Evolutionary conservation across 257 asterid species (phyloP).

Genomic region (Echium plantagineum): DNA sequence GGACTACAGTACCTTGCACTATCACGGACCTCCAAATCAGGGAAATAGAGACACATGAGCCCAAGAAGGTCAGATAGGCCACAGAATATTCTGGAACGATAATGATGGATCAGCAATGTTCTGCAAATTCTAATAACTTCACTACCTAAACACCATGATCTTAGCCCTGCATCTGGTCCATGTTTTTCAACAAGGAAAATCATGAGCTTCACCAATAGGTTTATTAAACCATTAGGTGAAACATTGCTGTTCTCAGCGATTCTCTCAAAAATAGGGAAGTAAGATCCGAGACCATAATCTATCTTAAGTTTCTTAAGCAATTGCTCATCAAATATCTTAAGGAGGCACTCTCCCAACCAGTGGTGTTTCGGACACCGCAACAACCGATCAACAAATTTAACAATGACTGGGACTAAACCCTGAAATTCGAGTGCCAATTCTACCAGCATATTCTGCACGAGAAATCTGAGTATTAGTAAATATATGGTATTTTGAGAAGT

Average conservation of each 20-base stretch:
- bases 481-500: background rate
- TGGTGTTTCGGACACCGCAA: slow-evolving; percentile 60
- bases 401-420: slow-evolving; percentile 72
- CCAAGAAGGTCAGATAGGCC: slow-evolving; percentile 68
- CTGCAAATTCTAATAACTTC: slow-evolving; percentile 80
- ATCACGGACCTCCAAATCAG: slow-evolving; percentile 96
- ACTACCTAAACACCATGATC: slow-evolving; percentile 83
- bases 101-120: slow-evolving; percentile 73
- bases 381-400: slow-evolving; percentile 58
- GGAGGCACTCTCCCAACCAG: slow-evolving; percentile 74
- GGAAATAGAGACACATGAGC: slow-evolving; percentile 61
- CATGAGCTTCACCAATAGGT: slow-evolving; percentile 59
- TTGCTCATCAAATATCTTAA: slow-evolving; percentile 54
- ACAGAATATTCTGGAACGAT: slow-evolving; percentile 63
- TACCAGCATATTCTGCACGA: slow-evolving; percentile 51
- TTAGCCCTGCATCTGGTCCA: slow-evolving; percentile 73
- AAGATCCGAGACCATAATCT: slow-evolving; percentile 66
- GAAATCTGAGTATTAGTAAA: background rate
- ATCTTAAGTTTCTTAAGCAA: slow-evolving; percentile 63
- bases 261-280: slow-evolving; percentile 73
- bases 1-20: slow-evolving; percentile 56
- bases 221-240: slow-evolving; percentile 60
- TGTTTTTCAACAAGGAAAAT: slow-evolving; percentile 63
- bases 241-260: slow-evolving; percentile 62
- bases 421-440: slow-evolving; percentile 47